Evolutionary conservation across 1,139 yeast species (phyloP), one percentile per base, ranked within the genome.

Genomic region (Entelexis sorbosivorans): DNA sequence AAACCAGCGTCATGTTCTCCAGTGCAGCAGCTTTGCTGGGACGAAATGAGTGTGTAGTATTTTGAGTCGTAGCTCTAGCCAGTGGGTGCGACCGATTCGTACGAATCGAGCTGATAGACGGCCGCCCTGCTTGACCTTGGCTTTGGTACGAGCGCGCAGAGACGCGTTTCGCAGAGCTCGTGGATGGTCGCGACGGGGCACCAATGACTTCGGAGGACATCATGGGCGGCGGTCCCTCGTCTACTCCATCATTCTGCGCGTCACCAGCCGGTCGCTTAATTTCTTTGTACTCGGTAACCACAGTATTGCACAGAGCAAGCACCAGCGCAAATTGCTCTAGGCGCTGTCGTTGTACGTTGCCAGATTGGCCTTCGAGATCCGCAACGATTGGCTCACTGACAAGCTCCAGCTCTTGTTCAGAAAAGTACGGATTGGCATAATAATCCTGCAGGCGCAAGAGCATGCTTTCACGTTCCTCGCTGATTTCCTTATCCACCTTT

Each of bases 281-380:
- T 13, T 51, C 50, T 14, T 43, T 49, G 28, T 47, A 43, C 59
- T 84, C 96, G 14, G 95, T 82, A 45, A 89, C 75, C 10, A 88
- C 97, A 24, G 96, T 82, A 63, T 91, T 96, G 66, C 98, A 91
- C 35, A 91, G 71, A 0, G 96, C 93, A 51, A 91, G 72, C 0
- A 93, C 87, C 47, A 84, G 67, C 87, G 86, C 82, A 64, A 89
- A 87, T 42, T 47, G 50, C 36, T 60, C 55, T 58, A 81, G 78
- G 2, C 86, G 81, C 29, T 69, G 66, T 58, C 77, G 78, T 63
- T 84, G 95, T 9, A 61, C 69, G 2, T 68, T 69, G 17, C 82
- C 82, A 42, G 66, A 62, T 1, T 63, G 68, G 31, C 79, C 81
- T 22, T 63, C 63, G 47, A 62, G 38, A 38, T 64, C 66, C 5